Evolutionary conservation across 1,284 basidiomycete species (phyloP).

Genomic region (Trichosporon coremiiforme): DNA sequence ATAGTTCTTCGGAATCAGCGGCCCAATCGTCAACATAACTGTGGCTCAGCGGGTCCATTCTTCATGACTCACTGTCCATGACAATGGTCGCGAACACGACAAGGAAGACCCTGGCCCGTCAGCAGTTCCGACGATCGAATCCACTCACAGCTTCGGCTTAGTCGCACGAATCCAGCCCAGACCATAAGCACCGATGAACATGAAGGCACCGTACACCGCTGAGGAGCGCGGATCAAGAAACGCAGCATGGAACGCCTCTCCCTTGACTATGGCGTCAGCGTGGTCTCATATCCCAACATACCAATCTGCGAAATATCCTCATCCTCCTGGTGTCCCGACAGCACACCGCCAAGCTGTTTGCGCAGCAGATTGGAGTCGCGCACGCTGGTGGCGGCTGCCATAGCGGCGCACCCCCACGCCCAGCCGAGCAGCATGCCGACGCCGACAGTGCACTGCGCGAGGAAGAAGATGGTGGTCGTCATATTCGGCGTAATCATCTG

Average conservation of each 20-base stretch:
- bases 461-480: slow-evolving; percentile 48
- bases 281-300: not conserved
- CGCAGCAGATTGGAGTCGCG: slow-evolving; percentile 60
- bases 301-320: not conserved
- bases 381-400: slow-evolving; percentile 67
- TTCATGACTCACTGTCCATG: slow-evolving; percentile 41
- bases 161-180: slow-evolving; percentile 66
- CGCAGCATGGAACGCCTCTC: slow-evolving; percentile 64
- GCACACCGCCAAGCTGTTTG: not conserved
- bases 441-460: slow-evolving; percentile 60
- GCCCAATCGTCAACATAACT: slow-evolving; percentile 62
- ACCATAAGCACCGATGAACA: slow-evolving; percentile 67
- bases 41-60: slow-evolving; percentile 39
- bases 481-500: slow-evolving; percentile 53
- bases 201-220: slow-evolving; percentile 68
- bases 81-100: slow-evolving; percentile 61
- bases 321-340: not conserved
- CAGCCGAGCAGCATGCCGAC: slow-evolving; percentile 70
- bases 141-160: slow-evolving; percentile 62
- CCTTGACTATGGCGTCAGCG: slow-evolving; percentile 46
- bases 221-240: slow-evolving; percentile 67
- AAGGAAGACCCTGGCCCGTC: slow-evolving; percentile 55
- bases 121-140: not conserved
- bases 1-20: slow-evolving; percentile 67
- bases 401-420: slow-evolving; percentile 71